Evolutionary conservation across 192 early-diverging fungal species (phyloP).

Genomic region (Piromyces sp.): DNA sequence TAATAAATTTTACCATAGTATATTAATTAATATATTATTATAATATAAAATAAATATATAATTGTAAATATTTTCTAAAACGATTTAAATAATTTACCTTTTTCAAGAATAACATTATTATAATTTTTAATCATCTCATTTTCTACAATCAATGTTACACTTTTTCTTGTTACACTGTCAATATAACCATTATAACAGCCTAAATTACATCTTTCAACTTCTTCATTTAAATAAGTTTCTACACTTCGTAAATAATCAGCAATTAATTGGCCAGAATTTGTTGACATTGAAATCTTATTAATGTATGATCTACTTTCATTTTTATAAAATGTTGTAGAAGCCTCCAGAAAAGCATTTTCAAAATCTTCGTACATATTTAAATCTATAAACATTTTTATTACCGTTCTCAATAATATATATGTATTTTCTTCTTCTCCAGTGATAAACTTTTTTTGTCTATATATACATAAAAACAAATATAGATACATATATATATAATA

Average conservation of each 20-base stretch:
- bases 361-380: not conserved
- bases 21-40: no score
- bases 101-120: not conserved
- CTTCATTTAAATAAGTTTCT: not conserved
- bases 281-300: not conserved
- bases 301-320: not conserved
- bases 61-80: no score
- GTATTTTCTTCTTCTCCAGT: not conserved
- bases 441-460: not conserved
- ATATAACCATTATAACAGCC: not conserved
- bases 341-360: not conserved
- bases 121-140: not conserved
- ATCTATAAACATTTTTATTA: not conserved
- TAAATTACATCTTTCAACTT: not conserved
- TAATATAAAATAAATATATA: no score
- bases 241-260: not conserved
- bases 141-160: not conserved
- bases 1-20: no score
- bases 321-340: not conserved
- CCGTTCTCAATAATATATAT: not conserved
- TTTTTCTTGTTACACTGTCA: not conserved
- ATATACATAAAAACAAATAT: no score
- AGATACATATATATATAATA: no score
- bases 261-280: not conserved
- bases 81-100: not conserved